Conservation (phyloP, 2,329 filamentous ascomycete species). For the Myrmaecium sp. region DNA sequence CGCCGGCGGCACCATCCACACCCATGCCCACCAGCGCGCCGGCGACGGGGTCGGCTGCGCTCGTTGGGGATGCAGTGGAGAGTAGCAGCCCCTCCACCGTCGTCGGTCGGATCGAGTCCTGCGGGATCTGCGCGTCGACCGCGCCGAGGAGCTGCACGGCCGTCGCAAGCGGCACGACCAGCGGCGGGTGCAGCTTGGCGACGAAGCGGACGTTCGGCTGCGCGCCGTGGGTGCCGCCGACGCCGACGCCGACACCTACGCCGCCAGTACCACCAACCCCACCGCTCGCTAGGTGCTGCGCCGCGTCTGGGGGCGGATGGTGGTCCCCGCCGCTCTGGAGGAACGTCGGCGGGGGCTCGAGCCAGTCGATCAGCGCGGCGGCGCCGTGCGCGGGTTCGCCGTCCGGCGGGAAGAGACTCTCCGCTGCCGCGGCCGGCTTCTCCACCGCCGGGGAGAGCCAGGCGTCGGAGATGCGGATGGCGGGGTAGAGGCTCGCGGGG, state of each 20-base stretch:
- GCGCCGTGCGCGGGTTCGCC: too few species aligned
- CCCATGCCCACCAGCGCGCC: constrained; percentile 15
- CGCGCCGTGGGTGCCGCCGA: constrained; percentile 26
- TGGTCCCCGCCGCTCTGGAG: constrained; percentile 14
- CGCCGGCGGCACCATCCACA: constrained; percentile 12
- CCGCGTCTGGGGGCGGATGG: constrained; percentile 12
- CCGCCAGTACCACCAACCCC: constrained; percentile 7
- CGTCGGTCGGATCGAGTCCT: constrained; percentile 31
- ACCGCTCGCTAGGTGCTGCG: constrained; percentile 32
- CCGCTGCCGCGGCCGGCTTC: constrained; percentile 29
- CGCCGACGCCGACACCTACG: too few species aligned
- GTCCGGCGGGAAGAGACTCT: constrained; percentile 25
- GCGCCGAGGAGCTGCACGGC: constrained; percentile 46
- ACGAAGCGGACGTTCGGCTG: constrained; percentile 59
- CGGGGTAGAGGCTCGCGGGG: constrained; percentile 31
- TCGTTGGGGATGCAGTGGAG: constrained; percentile 29
- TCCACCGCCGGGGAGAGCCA: constrained; percentile 57
- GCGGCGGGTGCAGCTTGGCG: constrained; percentile 55
- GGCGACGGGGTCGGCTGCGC: constrained; percentile 35
- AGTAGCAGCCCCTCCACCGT: constrained; percentile 37
- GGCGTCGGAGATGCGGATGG: constrained; percentile 52
- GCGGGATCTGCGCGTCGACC: constrained; percentile 39
- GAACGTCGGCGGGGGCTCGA: constrained; percentile 51
- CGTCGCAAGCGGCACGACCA: constrained; percentile 49
- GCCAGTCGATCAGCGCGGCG: constrained; percentile 45